phyloP scores from a whole-genome alignment of 352 stramenopile genomes.

The Globisporangium lucens region DNA sequence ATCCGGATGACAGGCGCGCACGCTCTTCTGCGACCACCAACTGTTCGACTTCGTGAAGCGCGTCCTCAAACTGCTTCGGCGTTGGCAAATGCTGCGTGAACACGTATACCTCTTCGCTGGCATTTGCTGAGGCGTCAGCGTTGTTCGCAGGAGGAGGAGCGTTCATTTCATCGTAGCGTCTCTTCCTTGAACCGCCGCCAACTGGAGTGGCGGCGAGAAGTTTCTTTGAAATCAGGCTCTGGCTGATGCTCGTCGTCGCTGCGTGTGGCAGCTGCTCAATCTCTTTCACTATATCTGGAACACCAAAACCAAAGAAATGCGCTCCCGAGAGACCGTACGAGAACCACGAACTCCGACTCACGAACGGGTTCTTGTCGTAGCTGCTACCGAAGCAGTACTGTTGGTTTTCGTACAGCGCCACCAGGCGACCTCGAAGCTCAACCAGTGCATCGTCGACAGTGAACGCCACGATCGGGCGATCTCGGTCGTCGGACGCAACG shows the following conservation, averaged over 20 bases:
- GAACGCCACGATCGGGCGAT: constrained; percentile 57
- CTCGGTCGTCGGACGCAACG: constrained; percentile 62
- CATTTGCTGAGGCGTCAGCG: background rate
- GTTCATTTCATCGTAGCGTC: constrained; percentile 25
- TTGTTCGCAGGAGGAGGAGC: constrained; percentile 3
- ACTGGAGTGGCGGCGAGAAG: constrained; percentile 6
- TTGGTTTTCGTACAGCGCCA: constrained; percentile 71
- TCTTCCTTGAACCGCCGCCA: constrained; percentile 25
- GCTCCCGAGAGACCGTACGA: constrained; percentile 71
- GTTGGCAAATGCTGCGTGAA: constrained; percentile 85
- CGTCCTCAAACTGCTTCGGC: constrained; percentile 66
- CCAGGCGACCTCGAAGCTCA: constrained; percentile 64
- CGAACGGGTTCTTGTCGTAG: constrained; percentile 57
- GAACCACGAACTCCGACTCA: constrained; percentile 75
- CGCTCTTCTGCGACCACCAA: constrained; percentile 79
- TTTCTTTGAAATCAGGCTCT: constrained; percentile 29
- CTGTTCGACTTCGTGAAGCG: constrained; percentile 80
- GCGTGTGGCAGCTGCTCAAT: constrained; percentile 75
- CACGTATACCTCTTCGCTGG: constrained; percentile 62
- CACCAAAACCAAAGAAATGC: constrained; percentile 83
- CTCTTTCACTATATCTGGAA: constrained; percentile 58
- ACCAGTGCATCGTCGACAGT: constrained; percentile 69
- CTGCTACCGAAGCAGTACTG: constrained; percentile 29
- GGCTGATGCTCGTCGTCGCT: constrained; percentile 63
- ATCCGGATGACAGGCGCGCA: constrained; percentile 79